A percentile compares a stretch with the other conserved stretches of the same genome.
Conservation (phyloP, 1,284 basidiomycete species). For the Ceraceosorus guamensis region DNA sequence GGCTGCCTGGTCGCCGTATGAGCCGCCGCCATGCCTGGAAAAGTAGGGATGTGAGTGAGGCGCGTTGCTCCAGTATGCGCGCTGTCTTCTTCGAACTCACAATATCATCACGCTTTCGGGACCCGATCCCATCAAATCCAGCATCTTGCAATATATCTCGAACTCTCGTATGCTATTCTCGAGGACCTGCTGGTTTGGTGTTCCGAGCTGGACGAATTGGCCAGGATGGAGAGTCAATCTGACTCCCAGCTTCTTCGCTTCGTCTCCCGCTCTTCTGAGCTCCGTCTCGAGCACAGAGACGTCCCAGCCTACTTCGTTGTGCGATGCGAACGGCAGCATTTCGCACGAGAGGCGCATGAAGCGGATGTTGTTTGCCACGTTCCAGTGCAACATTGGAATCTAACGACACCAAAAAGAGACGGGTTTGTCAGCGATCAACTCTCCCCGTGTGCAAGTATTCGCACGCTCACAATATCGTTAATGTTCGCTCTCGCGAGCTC, state of each 20-base stretch:
- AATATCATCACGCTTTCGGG: conserved; percentile 71
- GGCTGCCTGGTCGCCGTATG: conserved; percentile 69
- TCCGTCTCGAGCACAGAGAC: conserved; percentile 62
- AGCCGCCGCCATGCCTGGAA: conserved; percentile 55
- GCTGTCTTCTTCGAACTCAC: too few species aligned
- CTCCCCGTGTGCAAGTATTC: neutral
- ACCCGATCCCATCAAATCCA: conserved; percentile 72
- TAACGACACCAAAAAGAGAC: conserved; percentile 72
- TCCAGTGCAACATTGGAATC: conserved; percentile 62
- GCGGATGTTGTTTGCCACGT: conserved; percentile 37
- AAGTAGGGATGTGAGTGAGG: neutral
- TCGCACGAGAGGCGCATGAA: conserved; percentile 53
- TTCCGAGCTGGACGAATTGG: conserved; percentile 71
- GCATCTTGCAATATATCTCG: conserved; percentile 74
- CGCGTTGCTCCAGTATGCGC: neutral
- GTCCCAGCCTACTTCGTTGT: conserved; percentile 69
- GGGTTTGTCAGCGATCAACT: conserved; percentile 46
- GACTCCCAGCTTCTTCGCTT: conserved; percentile 70
- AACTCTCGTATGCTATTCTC: conserved; percentile 70
- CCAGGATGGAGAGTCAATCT: conserved; percentile 80
- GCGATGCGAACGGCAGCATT: conserved; percentile 85
- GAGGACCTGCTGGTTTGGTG: conserved; percentile 66
- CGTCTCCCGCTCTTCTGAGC: conserved; percentile 59
- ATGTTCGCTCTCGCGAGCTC: conserved; percentile 69
- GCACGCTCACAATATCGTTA: conserved; percentile 50